Evolutionary conservation across 1,284 basidiomycete species (phyloP), one percentile per base, ranked within the genome.

Genomic region (Boletus sp.): DNA sequence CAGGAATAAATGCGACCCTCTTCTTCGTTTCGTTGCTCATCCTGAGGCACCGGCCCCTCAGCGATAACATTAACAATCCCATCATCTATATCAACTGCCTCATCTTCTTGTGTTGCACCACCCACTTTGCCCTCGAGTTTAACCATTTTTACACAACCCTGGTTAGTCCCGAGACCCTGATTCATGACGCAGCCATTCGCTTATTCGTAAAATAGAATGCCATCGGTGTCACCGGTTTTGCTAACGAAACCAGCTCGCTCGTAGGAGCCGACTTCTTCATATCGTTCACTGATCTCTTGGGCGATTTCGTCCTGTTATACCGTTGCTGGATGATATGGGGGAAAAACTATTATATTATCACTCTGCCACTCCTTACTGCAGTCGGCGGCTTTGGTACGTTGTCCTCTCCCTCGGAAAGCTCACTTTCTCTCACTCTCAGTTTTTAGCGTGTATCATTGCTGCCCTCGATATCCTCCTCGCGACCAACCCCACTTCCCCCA

Each of bases 301-400:
- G 68, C 5, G 67, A 73, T 48, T 33, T 64, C 37, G 49, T 66
- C 26, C 64, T 72, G 37, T 50, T 73, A 16, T 73, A 69, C 38
- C 71, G 70, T 27, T 73, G 71, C 53, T 73, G 68, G 62, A 53
- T 67, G 41, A 30, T 72, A 16, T 72, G 70, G 68, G 61, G 51
- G 0, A 53, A 52, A 39, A 63, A 61, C 22, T 63, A 64, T 45
- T 61, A 56, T 41, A 29, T 72, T 23, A 29, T 62, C n/a, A 43
- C 66, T 5, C 39, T 69, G 3, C 70, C 71, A 8, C 39, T 65
- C 35, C 51, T 73, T 5, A 54, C 60, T 3, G 55, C 71, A 1
- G 12, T 70, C 8, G 54, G 50, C 3, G 63, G 67, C 22, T 62
- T 72, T 34, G 51, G 71, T 72, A 53, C 29, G 67, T 44, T 16